A percentile compares a stretch with the other conserved stretches of the same genome.
Conservation (phyloP, 257 asterid species). For the Pogostemon cablin region DNA sequence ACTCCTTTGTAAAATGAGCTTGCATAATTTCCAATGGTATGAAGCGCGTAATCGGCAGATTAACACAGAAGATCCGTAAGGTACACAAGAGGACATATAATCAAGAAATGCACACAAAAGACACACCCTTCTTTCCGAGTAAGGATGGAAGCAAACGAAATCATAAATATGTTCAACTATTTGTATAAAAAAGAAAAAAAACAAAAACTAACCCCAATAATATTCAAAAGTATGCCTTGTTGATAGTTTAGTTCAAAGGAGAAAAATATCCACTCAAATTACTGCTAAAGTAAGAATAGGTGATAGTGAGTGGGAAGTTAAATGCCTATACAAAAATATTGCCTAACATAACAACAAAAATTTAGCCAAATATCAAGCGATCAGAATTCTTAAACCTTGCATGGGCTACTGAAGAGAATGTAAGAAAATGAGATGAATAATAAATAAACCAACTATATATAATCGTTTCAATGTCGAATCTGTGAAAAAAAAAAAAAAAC, state of each 20-base stretch:
- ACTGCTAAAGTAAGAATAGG: neutral
- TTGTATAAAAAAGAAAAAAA: constrained; percentile 50
- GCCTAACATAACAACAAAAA: no score
- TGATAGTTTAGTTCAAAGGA: constrained; percentile 36
- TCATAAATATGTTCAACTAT: constrained; percentile 81
- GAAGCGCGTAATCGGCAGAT: neutral
- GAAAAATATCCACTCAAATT: neutral
- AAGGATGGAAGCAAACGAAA: constrained; percentile 85
- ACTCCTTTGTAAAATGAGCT: neutral
- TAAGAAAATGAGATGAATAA: no score
- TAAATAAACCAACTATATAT: no score
- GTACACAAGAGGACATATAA: neutral
- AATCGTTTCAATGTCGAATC: no score
- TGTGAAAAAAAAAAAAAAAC: no score
- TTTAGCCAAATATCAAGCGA: no score
- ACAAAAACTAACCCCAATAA: constrained; percentile 76
- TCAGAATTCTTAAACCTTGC: no score
- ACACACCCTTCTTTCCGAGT: constrained; percentile 84
- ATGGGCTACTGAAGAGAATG: no score
- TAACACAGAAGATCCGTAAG: neutral
- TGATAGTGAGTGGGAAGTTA: no score
- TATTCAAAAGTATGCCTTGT: constrained; percentile 78
- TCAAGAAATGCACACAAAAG: neutral
- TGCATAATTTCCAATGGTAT: neutral
- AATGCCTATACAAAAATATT: no score